Evolutionary conservation across 2,329 filamentous ascomycete genomes (phyloP).

Genomic region (Trichoderma koningii): DNA sequence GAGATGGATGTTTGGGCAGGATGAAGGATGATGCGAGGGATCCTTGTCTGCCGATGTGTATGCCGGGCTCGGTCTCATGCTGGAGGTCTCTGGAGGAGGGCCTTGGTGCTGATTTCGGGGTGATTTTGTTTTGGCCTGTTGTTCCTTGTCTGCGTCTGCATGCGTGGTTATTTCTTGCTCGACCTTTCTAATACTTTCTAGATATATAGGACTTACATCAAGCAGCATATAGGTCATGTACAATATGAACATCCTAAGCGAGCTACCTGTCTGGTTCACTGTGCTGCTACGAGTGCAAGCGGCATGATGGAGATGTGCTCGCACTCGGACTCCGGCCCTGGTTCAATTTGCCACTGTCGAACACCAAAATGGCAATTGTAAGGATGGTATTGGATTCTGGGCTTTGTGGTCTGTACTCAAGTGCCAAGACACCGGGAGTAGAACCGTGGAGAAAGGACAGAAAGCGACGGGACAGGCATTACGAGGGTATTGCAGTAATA

Average conservation of each 20-base stretch:
- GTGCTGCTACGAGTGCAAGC: background rate
- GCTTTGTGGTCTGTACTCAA: background rate
- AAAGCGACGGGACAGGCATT: background rate
- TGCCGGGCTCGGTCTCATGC: conserved; percentile 3
- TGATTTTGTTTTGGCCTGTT: too few relatives aligned
- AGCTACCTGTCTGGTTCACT: too few relatives aligned
- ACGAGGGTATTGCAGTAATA: background rate
- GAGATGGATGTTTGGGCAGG: background rate
- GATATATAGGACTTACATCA: too few relatives aligned
- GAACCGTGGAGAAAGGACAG: background rate
- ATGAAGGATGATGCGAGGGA: background rate
- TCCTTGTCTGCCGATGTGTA: conserved; percentile 3
- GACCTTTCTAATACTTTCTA: too few relatives aligned
- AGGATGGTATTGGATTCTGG: too few relatives aligned
- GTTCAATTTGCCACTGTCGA: conserved; percentile 1
- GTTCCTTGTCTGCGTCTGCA: too few relatives aligned
- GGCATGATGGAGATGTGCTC: background rate
- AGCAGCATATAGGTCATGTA: too few relatives aligned
- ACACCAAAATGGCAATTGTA: background rate
- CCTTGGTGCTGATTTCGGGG: too few relatives aligned
- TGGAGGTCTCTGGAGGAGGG: background rate
- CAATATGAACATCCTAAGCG: background rate
- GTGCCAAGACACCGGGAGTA: conserved; percentile 8
- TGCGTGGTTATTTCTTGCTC: too few relatives aligned
- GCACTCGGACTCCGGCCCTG: too few relatives aligned